phyloP scores from a whole-genome alignment of 1,284 basidiomycete species.

The Boletus semigastroideus region DNA sequence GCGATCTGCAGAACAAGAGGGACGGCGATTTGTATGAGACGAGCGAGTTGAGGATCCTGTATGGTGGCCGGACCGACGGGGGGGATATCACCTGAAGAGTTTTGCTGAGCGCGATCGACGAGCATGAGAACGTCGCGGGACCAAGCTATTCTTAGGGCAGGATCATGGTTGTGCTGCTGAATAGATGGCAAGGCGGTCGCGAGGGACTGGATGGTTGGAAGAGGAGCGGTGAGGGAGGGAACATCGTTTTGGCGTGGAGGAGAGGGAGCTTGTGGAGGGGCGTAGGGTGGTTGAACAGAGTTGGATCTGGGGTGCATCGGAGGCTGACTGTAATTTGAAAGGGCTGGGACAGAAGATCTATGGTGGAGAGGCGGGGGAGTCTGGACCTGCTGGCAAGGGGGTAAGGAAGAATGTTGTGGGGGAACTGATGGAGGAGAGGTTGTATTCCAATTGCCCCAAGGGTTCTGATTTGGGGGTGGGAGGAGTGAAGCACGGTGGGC shows the following conservation, averaged over 20 bases:
- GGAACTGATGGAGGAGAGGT: constrained; percentile 14
- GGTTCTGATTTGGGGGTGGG: constrained; percentile 14
- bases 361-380: constrained; percentile 22
- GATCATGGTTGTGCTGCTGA: constrained; percentile 54
- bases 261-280: constrained; percentile 28
- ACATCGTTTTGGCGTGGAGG: constrained; percentile 30
- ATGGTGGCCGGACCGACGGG: constrained; percentile 54
- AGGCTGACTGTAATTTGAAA: constrained; percentile 14
- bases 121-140: constrained; percentile 77
- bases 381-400: constrained; percentile 19
- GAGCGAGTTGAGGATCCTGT: constrained; percentile 59
- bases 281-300: constrained; percentile 23
- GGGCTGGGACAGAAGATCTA: constrained; percentile 16
- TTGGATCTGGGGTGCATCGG: constrained; percentile 20
- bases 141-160: constrained; percentile 68
- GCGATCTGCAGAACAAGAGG: constrained; percentile 60
- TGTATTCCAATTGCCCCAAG: constrained; percentile 16
- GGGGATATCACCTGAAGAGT: constrained; percentile 42
- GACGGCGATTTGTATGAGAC: constrained; percentile 67
- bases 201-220: constrained; percentile 60
- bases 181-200: constrained; percentile 45
- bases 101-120: constrained; percentile 59
- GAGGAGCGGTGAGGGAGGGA: constrained; percentile 60
- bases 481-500: constrained; percentile 19
- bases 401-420: constrained; percentile 15